phyloP scores from a whole-genome alignment of 805 yeast species.

The Candida sanyiensis region DNA sequence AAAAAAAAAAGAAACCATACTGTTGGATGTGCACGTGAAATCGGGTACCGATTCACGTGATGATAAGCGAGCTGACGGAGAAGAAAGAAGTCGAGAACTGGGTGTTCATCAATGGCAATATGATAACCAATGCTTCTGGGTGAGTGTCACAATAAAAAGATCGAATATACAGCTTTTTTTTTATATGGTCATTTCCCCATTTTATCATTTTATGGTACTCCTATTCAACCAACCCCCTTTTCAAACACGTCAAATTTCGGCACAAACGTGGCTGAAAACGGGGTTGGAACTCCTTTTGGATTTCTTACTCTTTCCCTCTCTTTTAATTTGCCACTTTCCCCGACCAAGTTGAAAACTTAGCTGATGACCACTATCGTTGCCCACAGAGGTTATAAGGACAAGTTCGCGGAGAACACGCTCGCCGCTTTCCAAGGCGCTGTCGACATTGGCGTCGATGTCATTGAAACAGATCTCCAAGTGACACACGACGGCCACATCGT shows the following conservation, averaged over 20 bases:
- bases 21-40: neutral
- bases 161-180: neutral
- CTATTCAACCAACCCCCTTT: too few relatives aligned
- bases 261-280: too few relatives aligned
- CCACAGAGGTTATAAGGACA: constrained; percentile 25
- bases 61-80: constrained; percentile 1
- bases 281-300: neutral
- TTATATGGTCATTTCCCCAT: neutral
- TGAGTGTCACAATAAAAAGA: too few relatives aligned
- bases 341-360: neutral
- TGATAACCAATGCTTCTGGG: too few relatives aligned
- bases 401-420: constrained; percentile 42
- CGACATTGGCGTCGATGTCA: constrained; percentile 37
- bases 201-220: too few relatives aligned
- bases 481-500: constrained; percentile 48
- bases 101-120: neutral
- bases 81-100: neutral
- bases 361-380: constrained; percentile 16
- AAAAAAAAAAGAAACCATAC: neutral
- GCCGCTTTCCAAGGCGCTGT: constrained; percentile 42
- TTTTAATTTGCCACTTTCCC: neutral
- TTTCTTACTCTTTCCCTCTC: neutral
- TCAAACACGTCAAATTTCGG: too few relatives aligned
- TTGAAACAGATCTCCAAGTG: constrained; percentile 52
- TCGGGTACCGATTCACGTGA: constrained; percentile 4